A percentile compares a stretch with the other conserved stretches of the same genome.
These are phyloP conservation scores for Rhizoclosmatium sp. DNA, from an alignment of 192 early-diverging fungal genomes.

Conservation along the genomic window DNA sequence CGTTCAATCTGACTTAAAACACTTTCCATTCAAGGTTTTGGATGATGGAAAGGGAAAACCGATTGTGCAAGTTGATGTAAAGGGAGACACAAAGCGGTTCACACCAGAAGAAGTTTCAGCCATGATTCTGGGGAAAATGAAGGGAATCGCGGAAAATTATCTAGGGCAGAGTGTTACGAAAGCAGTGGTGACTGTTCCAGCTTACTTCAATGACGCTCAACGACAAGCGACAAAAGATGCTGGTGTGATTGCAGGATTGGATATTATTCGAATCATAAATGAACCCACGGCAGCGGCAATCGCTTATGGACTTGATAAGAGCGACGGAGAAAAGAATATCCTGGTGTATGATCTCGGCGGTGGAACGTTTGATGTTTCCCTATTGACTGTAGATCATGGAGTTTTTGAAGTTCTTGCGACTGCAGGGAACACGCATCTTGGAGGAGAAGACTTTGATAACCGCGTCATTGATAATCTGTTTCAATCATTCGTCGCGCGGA, in stretches of 20 bases:
- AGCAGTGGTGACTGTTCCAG: constrained; percentile 96
- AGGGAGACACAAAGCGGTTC: constrained; percentile 86
- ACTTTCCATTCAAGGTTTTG: constrained; percentile 92
- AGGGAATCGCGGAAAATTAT: constrained; percentile 63
- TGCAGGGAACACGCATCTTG: constrained; percentile 95
- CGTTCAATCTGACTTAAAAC: constrained; percentile 92
- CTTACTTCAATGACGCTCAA: constrained; percentile 96
- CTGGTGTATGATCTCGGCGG: constrained; percentile 97
- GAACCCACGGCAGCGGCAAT: constrained; percentile 94
- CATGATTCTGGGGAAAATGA: constrained; percentile 95
- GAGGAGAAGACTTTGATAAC: constrained; percentile 81
- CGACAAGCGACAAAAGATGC: constrained; percentile 94
- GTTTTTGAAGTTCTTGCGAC: constrained; percentile 95
- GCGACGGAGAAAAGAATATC: constrained; percentile 87
- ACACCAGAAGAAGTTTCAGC: constrained; percentile 95
- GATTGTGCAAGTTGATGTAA: constrained; percentile 79
- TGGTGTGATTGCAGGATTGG: constrained; percentile 83
- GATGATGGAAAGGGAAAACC: constrained; percentile 85
- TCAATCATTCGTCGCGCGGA: constrained; percentile 89
- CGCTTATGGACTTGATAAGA: constrained; percentile 81
- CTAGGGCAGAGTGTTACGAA: constrained; percentile 80
- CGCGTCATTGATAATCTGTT: constrained; percentile 91
- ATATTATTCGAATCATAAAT: constrained; percentile 87
- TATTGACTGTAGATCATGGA: constrained; percentile 95
- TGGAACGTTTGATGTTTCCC: constrained; percentile 97